Percentiles rank a stretch among this genome's conserved stretches.
Evolutionary conservation across 2,329 filamentous ascomycete genomes (phyloP).

Genomic region (Coniella vitis): DNA sequence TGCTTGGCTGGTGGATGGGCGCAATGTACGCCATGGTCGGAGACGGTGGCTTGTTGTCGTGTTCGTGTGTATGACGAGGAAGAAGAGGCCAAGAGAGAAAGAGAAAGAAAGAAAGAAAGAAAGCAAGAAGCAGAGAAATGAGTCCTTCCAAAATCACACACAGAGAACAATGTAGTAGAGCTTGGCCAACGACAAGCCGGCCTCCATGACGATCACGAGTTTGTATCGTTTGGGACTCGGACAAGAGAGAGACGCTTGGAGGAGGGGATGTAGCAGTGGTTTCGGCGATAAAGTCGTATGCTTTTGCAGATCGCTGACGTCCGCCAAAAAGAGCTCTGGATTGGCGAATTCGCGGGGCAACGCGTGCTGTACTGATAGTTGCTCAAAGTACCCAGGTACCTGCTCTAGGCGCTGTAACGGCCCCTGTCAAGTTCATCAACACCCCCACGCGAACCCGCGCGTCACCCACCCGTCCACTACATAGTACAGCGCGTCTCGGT

Average conservation of each 20-base stretch:
- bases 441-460: too few species aligned
- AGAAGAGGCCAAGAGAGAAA: not conserved
- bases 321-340: not conserved
- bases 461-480: too few species aligned
- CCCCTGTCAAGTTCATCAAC: not conserved
- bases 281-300: not conserved
- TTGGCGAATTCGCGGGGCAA: not conserved
- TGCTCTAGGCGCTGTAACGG: too few species aligned
- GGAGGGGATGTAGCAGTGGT: not conserved
- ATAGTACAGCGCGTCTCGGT: not conserved
- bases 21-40: conserved; percentile 84
- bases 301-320: not conserved
- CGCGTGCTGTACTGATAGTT: too few species aligned
- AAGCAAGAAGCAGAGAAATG: too few species aligned
- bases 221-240: too few species aligned
- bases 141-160: too few species aligned
- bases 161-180: too few species aligned
- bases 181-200: not conserved
- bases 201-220: conserved; percentile 12
- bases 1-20: conserved; percentile 87
- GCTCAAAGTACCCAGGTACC: too few species aligned
- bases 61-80: not conserved
- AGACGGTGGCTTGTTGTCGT: not conserved
- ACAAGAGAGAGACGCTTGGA: not conserved
- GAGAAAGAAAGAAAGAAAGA: too few species aligned